Conservation (phyloP, 2,329 filamentous ascomycete genomes). For the Cadophora sp. region DNA sequence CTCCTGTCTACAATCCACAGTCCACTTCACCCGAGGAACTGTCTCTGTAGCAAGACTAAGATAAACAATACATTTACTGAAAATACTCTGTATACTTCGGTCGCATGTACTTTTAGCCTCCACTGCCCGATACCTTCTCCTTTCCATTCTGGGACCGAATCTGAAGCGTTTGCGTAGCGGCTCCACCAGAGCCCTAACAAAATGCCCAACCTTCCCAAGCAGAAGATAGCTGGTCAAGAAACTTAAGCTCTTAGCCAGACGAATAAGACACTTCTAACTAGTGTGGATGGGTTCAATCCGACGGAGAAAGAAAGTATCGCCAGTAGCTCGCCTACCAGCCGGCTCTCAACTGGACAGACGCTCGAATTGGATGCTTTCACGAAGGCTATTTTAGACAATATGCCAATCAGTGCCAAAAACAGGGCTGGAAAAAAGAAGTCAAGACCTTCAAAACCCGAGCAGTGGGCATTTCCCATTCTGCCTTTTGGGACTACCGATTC, state of each 20-base stretch:
- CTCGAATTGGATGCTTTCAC: background rate
- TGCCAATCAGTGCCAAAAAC: no score
- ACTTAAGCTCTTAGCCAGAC: no score
- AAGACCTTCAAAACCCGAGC: conserved; percentile 4
- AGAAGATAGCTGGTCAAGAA: no score
- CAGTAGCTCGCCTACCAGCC: no score
- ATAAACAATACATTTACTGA: background rate
- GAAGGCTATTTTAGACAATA: background rate
- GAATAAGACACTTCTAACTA: no score
- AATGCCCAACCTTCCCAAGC: no score
- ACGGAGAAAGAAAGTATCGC: background rate
- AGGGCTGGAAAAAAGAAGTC: background rate
- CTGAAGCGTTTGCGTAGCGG: no score
- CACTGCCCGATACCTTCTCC: no score
- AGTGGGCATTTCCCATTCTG: background rate
- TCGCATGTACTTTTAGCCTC: no score
- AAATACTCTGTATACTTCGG: no score
- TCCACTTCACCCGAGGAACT: background rate
- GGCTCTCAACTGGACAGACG: background rate
- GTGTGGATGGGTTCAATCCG: background rate
- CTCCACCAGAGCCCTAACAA: no score
- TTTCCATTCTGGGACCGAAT: no score
- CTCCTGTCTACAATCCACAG: background rate
- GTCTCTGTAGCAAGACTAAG: background rate
- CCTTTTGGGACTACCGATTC: background rate